Percentiles rank a stretch among this genome's conserved stretches.
Conservation (phyloP, 106 monocot genomes). For the Acorus calamus region DNA sequence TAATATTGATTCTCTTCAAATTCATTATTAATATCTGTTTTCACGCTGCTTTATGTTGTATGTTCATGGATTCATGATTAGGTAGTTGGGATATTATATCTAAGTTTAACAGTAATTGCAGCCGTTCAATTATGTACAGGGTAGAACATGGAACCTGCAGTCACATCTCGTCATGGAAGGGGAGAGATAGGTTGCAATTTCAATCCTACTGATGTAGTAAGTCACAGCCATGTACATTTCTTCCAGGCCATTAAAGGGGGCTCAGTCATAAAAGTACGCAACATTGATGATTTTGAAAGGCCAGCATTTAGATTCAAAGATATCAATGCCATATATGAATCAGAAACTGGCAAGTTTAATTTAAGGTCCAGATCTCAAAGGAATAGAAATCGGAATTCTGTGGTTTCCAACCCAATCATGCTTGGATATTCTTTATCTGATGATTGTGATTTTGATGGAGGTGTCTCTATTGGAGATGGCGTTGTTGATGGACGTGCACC, state of each 20-base stretch:
- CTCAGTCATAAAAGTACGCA: background rate
- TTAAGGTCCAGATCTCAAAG: background rate
- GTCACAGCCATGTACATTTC: background rate
- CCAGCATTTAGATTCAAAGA: background rate
- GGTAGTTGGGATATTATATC: too few species aligned
- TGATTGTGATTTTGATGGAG: background rate
- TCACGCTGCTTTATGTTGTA: too few species aligned
- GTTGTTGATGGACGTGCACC: background rate
- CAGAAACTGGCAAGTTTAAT: background rate
- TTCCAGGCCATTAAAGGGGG: background rate
- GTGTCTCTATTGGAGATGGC: background rate
- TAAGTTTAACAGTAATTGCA: too few species aligned
- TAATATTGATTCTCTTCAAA: too few species aligned
- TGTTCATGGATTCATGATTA: too few species aligned
- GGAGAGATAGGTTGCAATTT: too few species aligned
- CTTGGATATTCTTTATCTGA: background rate
- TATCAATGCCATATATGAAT: slow-evolving; percentile 1
- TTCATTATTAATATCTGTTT: too few species aligned
- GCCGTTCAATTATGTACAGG: too few species aligned
- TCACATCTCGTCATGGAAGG: too few species aligned
- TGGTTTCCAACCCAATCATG: slow-evolving; percentile 2
- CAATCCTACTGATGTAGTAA: too few species aligned
- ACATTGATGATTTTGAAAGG: background rate
- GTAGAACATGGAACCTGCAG: too few species aligned
- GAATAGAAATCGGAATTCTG: background rate